These are phyloP conservation scores for Blyttiomyces sp. DNA, from an alignment of 371 early-diverging fungal genomes.

Conservation along the genomic window DNA sequence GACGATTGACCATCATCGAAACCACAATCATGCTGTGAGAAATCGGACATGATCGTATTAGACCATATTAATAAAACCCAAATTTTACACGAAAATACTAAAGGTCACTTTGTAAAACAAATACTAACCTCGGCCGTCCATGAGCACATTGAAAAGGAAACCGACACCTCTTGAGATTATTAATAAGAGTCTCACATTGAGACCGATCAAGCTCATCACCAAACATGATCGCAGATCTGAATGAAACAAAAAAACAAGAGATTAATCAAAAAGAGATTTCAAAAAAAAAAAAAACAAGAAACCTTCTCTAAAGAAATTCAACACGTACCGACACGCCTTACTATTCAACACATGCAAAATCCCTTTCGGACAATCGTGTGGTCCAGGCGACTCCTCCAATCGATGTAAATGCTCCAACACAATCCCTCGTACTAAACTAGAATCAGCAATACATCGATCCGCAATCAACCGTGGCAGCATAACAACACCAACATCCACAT, in stretches of 20 bases:
- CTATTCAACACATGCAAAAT: conserved; percentile 68
- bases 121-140: conserved; percentile 32
- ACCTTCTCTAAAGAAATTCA: neutral
- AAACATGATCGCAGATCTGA: conserved; percentile 72
- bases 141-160: conserved; percentile 47
- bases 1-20: too few species aligned
- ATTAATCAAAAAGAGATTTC: neutral
- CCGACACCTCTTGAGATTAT: conserved; percentile 48
- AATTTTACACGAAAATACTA: too few species aligned
- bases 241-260: neutral
- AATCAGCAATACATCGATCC: conserved; percentile 59
- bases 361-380: conserved; percentile 54
- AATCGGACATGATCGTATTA: too few species aligned
- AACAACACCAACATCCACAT: too few species aligned
- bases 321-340: conserved; percentile 66
- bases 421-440: conserved; percentile 47
- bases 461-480: conserved; percentile 57
- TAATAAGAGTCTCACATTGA: conserved; percentile 55
- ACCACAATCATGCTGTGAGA: too few species aligned
- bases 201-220: conserved; percentile 55
- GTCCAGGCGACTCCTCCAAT: conserved; percentile 30
- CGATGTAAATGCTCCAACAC: conserved; percentile 51
- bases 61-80: too few species aligned
- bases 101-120: too few species aligned
- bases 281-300: neutral